These are phyloP conservation scores for Heliamphora exappendiculata DNA, from an alignment of 148 eudicot species.

Conservation along the genomic window DNA sequence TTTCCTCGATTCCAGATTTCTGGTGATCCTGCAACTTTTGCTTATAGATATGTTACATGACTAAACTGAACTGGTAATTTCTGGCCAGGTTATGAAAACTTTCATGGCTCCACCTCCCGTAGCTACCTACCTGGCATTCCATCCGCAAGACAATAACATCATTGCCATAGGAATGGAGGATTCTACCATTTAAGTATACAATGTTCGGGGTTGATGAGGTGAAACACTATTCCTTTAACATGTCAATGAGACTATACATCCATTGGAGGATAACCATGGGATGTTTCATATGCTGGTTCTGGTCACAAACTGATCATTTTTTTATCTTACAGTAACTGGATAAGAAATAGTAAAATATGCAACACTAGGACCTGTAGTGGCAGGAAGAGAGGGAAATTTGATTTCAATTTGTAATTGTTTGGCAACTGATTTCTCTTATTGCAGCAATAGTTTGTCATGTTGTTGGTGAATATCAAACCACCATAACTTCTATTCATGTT, in stretches of 20 bases:
- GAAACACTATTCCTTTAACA: conserved; percentile 10
- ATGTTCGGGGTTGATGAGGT: conserved; percentile 84
- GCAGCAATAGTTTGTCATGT: not conserved
- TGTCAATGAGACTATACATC: not conserved
- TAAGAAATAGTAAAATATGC: not conserved
- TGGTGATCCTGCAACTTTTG: not conserved
- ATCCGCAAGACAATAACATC: conserved; percentile 80
- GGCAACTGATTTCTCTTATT: not conserved
- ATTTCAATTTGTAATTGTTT: not conserved
- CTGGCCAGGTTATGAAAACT: conserved; percentile 65
- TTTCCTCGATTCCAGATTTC: not conserved
- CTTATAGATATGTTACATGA: not conserved
- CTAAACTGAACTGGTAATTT: conserved; percentile 9
- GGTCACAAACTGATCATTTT: not conserved
- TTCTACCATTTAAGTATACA: conserved; percentile 80
- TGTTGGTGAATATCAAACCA: not conserved
- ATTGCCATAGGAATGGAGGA: conserved; percentile 98
- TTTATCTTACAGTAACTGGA: not conserved
- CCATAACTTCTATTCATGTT: not conserved
- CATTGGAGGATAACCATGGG: not conserved
- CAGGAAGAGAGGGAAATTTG: not conserved
- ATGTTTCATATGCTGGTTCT: not conserved
- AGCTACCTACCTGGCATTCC: conserved; percentile 78
- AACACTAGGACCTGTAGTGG: not conserved
- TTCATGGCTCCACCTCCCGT: conserved; percentile 93